A percentile compares a stretch with the other conserved stretches of the same genome.
Evolutionary conservation across 1,284 basidiomycete genomes (phyloP).

Genomic region (Tausonia pullulans): DNA sequence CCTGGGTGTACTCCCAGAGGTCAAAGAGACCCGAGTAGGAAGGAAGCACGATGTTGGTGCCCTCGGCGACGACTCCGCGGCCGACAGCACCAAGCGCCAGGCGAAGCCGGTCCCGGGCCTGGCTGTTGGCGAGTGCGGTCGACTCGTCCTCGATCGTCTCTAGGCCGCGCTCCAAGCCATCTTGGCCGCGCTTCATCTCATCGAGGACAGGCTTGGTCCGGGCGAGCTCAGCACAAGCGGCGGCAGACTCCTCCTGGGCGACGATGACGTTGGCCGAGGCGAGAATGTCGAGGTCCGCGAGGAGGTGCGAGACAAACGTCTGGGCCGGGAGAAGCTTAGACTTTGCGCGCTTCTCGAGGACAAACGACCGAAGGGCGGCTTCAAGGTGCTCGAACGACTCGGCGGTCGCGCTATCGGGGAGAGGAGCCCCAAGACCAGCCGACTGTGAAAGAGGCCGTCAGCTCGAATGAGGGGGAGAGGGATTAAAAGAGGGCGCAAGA

Average conservation of each 20-base stretch:
- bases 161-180: slow-evolving; percentile 64
- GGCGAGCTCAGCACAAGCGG: slow-evolving; percentile 59
- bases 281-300: slow-evolving; percentile 79
- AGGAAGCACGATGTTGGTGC: slow-evolving; percentile 47
- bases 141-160: slow-evolving; percentile 57
- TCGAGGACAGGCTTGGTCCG: slow-evolving; percentile 71
- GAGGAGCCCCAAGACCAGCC: slow-evolving; percentile 9
- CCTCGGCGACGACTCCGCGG: slow-evolving; percentile 57
- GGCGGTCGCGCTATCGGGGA: slow-evolving; percentile 39
- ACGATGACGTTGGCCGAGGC: slow-evolving; percentile 76
- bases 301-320: slow-evolving; percentile 80
- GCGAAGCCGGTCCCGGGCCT: slow-evolving; percentile 41
- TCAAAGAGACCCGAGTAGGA: slow-evolving; percentile 76
- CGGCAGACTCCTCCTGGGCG: slow-evolving; percentile 66
- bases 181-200: slow-evolving; percentile 64
- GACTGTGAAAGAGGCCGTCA: slow-evolving; percentile 8
- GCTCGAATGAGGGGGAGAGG: slow-evolving; percentile 45
- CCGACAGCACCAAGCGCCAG: slow-evolving; percentile 66
- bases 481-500: not conserved
- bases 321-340: slow-evolving; percentile 94
- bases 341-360: slow-evolving; percentile 85
- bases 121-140: slow-evolving; percentile 45
- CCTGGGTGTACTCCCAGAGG: slow-evolving; percentile 78
- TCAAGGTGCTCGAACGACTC: slow-evolving; percentile 80
- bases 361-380: slow-evolving; percentile 84